A percentile compares a stretch with the other conserved stretches of the same genome.
phyloP scores from a whole-genome alignment of 1,139 yeast genomes.

The Pichia sp. region DNA sequence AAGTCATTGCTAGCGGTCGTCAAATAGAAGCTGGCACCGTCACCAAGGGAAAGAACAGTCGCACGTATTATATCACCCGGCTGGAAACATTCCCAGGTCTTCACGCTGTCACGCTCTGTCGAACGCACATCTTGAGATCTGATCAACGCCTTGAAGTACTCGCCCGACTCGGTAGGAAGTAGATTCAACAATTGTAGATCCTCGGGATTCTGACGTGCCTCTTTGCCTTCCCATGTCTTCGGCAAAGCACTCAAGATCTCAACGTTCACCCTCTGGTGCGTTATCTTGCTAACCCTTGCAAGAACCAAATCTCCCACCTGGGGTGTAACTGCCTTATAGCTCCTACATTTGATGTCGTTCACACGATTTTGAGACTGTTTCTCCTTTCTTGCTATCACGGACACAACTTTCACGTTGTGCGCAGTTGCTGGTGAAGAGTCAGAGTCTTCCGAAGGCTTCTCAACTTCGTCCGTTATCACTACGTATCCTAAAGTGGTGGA shows the following conservation, averaged over 20 bases:
- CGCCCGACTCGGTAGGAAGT: slow-evolving; percentile 69
- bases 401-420: slow-evolving; percentile 20
- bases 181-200: slow-evolving; percentile 51
- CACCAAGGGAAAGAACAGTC: slow-evolving; percentile 78
- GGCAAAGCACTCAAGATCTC: slow-evolving; percentile 66
- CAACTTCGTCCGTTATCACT: slow-evolving; percentile 21
- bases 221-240: slow-evolving; percentile 51
- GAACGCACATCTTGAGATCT: slow-evolving; percentile 86
- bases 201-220: slow-evolving; percentile 49
- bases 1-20: slow-evolving; percentile 87
- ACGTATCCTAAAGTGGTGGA: slow-evolving; percentile 68
- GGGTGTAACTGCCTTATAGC: slow-evolving; percentile 56
- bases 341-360: slow-evolving; percentile 17
- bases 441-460: slow-evolving; percentile 16
- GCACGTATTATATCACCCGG: slow-evolving; percentile 96
- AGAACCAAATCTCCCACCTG: slow-evolving; percentile 81
- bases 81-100: slow-evolving; percentile 68
- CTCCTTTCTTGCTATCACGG: slow-evolving; percentile 26
- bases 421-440: slow-evolving; percentile 19
- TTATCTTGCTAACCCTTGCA: slow-evolving; percentile 66
- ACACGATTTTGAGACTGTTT: slow-evolving; percentile 19
- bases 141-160: slow-evolving; percentile 84
- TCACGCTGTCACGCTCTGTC: slow-evolving; percentile 85
- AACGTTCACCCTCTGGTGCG: slow-evolving; percentile 65
- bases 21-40: slow-evolving; percentile 84